A percentile compares a stretch with the other conserved stretches of the same genome.
phyloP scores from a whole-genome alignment of 2,329 filamentous ascomycete species.

The Xylariaceae sp. region DNA sequence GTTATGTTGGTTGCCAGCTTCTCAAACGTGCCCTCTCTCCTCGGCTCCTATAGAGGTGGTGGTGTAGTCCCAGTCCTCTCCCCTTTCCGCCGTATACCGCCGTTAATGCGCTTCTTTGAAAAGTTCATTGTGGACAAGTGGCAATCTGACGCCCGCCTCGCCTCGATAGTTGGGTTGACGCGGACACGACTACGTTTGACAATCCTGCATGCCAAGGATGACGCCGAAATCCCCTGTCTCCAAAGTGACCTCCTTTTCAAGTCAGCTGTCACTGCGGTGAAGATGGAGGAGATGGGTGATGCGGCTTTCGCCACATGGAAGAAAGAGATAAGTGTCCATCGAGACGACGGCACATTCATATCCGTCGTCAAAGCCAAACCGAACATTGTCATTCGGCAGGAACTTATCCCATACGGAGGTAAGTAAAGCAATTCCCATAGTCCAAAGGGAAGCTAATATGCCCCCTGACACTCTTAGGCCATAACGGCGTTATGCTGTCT shows the following conservation, averaged over 20 bases:
- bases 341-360: slow-evolving; percentile 46
- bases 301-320: slow-evolving; percentile 42
- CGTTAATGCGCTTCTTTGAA: slow-evolving; percentile 57
- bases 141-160: slow-evolving; percentile 66
- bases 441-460: background rate
- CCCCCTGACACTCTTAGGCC: slow-evolving; percentile 43
- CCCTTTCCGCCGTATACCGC: slow-evolving; percentile 65
- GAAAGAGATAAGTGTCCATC: slow-evolving; percentile 39
- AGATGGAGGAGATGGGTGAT: slow-evolving; percentile 33
- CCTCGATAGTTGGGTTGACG: slow-evolving; percentile 49
- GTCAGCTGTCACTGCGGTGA: slow-evolving; percentile 52
- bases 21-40: slow-evolving; percentile 66
- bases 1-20: slow-evolving; percentile 79
- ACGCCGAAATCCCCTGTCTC: slow-evolving; percentile 74
- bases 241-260: slow-evolving; percentile 64
- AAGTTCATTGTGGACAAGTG: slow-evolving; percentile 73
- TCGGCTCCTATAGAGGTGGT: slow-evolving; percentile 74
- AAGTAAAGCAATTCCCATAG: slow-evolving; percentile 22
- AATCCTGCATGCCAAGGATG: slow-evolving; percentile 76
- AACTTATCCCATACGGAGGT: slow-evolving; percentile 54
- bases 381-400: slow-evolving; percentile 49
- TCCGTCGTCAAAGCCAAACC: slow-evolving; percentile 42
- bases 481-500: slow-evolving; percentile 66
- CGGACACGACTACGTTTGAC: slow-evolving; percentile 58
- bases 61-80: slow-evolving; percentile 76